phyloP scores from a whole-genome alignment of 768 basidiomycete genomes.

The Suillus spraguei region DNA sequence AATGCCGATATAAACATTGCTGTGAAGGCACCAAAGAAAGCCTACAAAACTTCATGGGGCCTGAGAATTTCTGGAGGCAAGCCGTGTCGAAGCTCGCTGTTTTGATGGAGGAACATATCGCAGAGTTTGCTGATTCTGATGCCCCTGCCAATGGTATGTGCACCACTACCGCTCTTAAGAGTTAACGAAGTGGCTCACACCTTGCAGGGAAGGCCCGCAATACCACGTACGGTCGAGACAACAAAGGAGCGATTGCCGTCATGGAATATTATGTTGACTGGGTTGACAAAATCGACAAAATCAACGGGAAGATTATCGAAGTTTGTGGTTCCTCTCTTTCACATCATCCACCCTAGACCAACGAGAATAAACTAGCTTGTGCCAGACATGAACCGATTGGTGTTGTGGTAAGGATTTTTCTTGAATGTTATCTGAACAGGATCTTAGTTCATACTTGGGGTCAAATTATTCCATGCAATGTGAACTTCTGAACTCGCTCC shows the following conservation, averaged over 20 bases:
- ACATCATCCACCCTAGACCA: constrained; percentile 38
- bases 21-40: constrained; percentile 61
- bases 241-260: constrained; percentile 35
- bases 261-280: constrained; percentile 60
- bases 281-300: too few species aligned
- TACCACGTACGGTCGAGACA: constrained; percentile 12
- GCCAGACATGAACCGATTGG: constrained; percentile 65
- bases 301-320: constrained; percentile 52
- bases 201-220: constrained; percentile 11
- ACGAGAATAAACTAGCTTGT: constrained; percentile 47
- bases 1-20: constrained; percentile 71
- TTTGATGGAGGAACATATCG: constrained; percentile 58
- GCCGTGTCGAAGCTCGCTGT: constrained; percentile 58
- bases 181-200: background rate
- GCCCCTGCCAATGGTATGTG: constrained; percentile 57
- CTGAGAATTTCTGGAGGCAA: constrained; percentile 54
- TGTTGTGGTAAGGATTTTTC: constrained; percentile 37
- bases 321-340: constrained; percentile 15
- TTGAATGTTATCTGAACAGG: constrained; percentile 20
- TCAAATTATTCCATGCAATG: constrained; percentile 73
- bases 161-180: background rate
- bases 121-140: constrained; percentile 69
- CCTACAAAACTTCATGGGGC: constrained; percentile 64
- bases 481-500: constrained; percentile 72
- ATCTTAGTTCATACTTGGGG: constrained; percentile 28